These are phyloP conservation scores for Dendrobium catenatum DNA, from an alignment of 106 monocot genomes.

Conservation along the genomic window DNA sequence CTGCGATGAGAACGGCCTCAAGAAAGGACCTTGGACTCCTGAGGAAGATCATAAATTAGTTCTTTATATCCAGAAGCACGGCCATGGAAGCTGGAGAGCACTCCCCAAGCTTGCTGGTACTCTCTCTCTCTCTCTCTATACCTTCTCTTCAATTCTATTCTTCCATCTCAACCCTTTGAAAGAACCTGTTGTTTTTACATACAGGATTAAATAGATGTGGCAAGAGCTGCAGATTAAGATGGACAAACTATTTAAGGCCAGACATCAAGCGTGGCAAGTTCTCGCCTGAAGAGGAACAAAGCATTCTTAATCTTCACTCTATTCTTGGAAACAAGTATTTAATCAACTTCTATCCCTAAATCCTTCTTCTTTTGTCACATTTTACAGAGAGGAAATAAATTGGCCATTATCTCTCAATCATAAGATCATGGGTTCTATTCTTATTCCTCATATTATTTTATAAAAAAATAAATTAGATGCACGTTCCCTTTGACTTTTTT, in stretches of 20 bases:
- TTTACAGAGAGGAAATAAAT: too few species aligned
- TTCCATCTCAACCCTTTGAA: neutral
- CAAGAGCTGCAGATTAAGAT: conserved; percentile 64
- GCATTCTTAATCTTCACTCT: conserved; percentile 53
- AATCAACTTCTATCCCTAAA: neutral
- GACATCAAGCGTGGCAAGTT: conserved; percentile 70
- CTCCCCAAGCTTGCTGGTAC: conserved; percentile 80
- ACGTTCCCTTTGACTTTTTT: too few species aligned
- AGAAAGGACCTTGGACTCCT: conserved; percentile 93
- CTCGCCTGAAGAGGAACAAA: conserved; percentile 52
- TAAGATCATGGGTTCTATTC: too few species aligned
- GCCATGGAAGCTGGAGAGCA: conserved; percentile 92
- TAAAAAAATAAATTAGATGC: too few species aligned
- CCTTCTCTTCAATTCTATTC: neutral
- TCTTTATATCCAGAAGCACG: conserved; percentile 68
- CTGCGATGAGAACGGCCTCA: conserved; percentile 78
- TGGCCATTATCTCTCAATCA: too few species aligned
- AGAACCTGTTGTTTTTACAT: neutral
- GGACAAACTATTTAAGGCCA: conserved; percentile 65
- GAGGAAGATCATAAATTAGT: conserved; percentile 80
- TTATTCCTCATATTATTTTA: too few species aligned
- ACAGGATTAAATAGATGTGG: conserved; percentile 60
- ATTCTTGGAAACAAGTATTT: conserved; percentile 55
- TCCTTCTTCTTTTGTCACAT: too few species aligned
- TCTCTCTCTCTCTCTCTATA: neutral